phyloP scores from a whole-genome alignment of 202 grass and related monocot species.

The Thinopyrum obtusiflorum region DNA sequence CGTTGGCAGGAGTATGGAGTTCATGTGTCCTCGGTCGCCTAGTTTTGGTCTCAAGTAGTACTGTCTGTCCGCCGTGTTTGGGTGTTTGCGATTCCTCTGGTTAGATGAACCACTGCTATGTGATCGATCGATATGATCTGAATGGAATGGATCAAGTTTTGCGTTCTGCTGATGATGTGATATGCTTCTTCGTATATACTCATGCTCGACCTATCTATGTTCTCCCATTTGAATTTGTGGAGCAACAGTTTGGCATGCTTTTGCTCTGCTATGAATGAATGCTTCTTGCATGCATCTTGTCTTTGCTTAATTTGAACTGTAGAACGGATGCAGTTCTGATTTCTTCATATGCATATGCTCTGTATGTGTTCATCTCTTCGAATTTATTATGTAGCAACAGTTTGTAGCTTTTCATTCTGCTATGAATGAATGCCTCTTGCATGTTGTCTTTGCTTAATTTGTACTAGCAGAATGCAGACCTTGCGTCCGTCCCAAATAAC shows the following conservation, averaged over 20 bases:
- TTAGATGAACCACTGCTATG: slow-evolving; percentile 15
- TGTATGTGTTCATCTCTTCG: background rate
- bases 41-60: background rate
- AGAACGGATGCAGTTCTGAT: background rate
- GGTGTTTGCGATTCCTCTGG: background rate
- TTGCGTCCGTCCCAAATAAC: no score
- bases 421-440: background rate
- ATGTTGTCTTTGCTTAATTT: no score
- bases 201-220: background rate
- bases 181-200: background rate
- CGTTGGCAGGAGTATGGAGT: background rate
- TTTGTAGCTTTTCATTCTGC: background rate
- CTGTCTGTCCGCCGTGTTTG: background rate
- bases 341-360: no score
- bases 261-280: background rate
- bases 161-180: background rate
- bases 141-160: background rate
- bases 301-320: no score
- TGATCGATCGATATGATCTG: background rate
- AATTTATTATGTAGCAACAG: background rate
- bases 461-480: no score
- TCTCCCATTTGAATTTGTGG: background rate
- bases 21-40: background rate
- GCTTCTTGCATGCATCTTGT: background rate
- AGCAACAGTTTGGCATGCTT: background rate